Evolutionary conservation across 139 green algal species (phyloP).

Genomic region (Picochlorum sp.): DNA sequence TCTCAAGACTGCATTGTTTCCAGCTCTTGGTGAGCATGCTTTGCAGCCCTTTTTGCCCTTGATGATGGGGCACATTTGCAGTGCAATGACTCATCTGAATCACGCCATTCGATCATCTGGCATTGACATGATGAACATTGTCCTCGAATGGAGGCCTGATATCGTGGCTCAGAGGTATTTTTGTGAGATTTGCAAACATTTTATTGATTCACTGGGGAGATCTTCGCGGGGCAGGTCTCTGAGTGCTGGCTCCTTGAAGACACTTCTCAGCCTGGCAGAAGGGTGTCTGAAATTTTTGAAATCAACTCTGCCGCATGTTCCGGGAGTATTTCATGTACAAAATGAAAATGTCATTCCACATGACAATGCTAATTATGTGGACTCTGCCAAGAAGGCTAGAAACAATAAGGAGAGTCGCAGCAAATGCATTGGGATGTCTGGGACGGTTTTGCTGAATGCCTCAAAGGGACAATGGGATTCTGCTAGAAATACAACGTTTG

Average conservation of each 20-base stretch:
- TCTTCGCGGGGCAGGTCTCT: constrained; percentile 38
- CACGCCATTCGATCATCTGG: constrained; percentile 35
- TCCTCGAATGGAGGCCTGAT: constrained; percentile 47
- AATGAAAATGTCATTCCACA: too few species aligned
- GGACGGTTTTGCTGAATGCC: too few species aligned
- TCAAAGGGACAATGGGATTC: too few species aligned
- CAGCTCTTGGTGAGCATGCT: constrained; percentile 26
- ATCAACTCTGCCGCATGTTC: background rate
- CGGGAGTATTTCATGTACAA: too few species aligned
- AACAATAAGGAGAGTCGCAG: too few species aligned
- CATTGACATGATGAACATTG: constrained; percentile 50
- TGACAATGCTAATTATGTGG: too few species aligned
- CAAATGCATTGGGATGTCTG: too few species aligned
- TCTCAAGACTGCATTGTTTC: constrained; percentile 39
- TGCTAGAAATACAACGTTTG: too few species aligned
- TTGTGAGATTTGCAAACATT: constrained; percentile 45
- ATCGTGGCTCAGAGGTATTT: constrained; percentile 38
- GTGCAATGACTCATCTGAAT: constrained; percentile 52
- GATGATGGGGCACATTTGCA: constrained; percentile 70
- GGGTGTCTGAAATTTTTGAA: constrained; percentile 15
- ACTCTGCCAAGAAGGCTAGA: too few species aligned
- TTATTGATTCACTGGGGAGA: constrained; percentile 45
- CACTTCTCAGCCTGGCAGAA: constrained; percentile 31
- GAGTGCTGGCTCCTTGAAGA: constrained; percentile 41
- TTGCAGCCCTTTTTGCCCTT: constrained; percentile 69